Base-by-base conservation (phyloP, 2,329 filamentous ascomycete genomes). In the Arthrobotrys sphaeroides region DNA sequence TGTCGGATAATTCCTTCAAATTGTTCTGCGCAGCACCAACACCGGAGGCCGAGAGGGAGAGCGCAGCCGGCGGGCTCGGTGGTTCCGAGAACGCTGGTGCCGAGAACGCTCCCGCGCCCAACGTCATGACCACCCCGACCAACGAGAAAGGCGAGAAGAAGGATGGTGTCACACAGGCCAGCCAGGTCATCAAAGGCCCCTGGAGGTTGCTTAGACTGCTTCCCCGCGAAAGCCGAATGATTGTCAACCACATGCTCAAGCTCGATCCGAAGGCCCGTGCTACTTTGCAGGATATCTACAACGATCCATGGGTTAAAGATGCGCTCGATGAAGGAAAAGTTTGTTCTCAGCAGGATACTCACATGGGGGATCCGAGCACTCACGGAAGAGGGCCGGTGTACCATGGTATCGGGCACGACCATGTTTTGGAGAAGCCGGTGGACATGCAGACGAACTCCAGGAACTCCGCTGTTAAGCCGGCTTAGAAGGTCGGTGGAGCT, bases 1-100 rank as follows among this genome's bases (percentile, higher is more conserved):
- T 93, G 82, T 92, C 92, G 2, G 95, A 99, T 82, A 98, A 96
- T 82, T 97, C 93, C 0, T 99, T 92, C 84, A 94, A 94, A 80
- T 87, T 99, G 0, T 99, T 99, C 12, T 89, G 95, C 13, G 73
- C 69, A 9, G 51, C 76, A 7, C 43, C 76, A 33, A 77, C 76
- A 22, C 69, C 77, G 1, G 77, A 79, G 53, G 62, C 77, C 2
- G 78, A 79, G 55, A 31, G 60, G 13, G 66, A 70, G n/a, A 65
- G 31, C 42, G 59, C 77, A 26, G 73, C 73, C 40, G 66, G 75
- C 12, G 38, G 73, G 7, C 26, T 77, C 68, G 38, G 28, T 31
- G 73, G 24, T 16, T 28, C 62, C 73, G 18, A 76, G 31, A 20
- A 61, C n/a, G 16, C 18, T 16, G 49, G 51, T 49, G 62, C 61